Percentiles rank a stretch among this genome's conserved stretches.
Conservation (phyloP, 2,329 filamentous ascomycete genomes). For the Diplodia sapinea region DNA sequence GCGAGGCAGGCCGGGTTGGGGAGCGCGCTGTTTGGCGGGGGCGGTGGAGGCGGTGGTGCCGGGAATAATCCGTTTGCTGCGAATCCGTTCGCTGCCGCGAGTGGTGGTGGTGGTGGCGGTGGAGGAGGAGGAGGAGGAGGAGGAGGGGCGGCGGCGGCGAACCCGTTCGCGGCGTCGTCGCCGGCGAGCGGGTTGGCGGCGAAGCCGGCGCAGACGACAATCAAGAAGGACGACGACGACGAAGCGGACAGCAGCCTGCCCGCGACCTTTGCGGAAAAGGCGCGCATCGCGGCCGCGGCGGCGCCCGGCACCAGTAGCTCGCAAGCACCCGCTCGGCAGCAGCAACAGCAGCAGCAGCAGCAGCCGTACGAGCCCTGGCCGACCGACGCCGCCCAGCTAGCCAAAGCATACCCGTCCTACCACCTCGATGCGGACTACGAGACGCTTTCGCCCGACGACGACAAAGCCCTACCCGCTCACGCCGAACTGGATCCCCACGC, state of each 20-base stretch:
- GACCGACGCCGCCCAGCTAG: constrained; percentile 54
- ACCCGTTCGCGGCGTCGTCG: constrained; percentile 62
- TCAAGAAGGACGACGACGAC: constrained; percentile 33
- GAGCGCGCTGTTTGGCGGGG: constrained; percentile 71
- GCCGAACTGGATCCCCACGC: constrained; percentile 51
- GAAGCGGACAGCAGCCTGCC: constrained; percentile 62
- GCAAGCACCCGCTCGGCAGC: constrained; percentile 45
- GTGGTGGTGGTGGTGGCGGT: neutral
- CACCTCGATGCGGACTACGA: constrained; percentile 93
- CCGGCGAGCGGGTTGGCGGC: constrained; percentile 43
- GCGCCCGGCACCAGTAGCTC: constrained; percentile 34
- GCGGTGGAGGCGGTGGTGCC: constrained; percentile 50
- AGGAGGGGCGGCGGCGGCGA: too few relatives aligned
- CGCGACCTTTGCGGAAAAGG: constrained; percentile 77
- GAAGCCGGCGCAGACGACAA: constrained; percentile 49
- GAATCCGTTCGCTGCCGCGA: constrained; percentile 58
- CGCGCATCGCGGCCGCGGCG: constrained; percentile 51
- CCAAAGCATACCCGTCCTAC: constrained; percentile 73
- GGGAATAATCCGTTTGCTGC: constrained; percentile 65
- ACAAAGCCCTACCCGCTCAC: constrained; percentile 55
- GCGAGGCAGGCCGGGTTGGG: constrained; percentile 55
- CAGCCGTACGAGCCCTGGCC: constrained; percentile 47
- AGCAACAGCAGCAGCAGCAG: constrained; percentile 66
- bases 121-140: too few relatives aligned
- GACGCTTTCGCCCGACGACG: constrained; percentile 67